Evolutionary conservation across 345 rosid species (phyloP).

Genomic region (Gossypium rotundifolium): DNA sequence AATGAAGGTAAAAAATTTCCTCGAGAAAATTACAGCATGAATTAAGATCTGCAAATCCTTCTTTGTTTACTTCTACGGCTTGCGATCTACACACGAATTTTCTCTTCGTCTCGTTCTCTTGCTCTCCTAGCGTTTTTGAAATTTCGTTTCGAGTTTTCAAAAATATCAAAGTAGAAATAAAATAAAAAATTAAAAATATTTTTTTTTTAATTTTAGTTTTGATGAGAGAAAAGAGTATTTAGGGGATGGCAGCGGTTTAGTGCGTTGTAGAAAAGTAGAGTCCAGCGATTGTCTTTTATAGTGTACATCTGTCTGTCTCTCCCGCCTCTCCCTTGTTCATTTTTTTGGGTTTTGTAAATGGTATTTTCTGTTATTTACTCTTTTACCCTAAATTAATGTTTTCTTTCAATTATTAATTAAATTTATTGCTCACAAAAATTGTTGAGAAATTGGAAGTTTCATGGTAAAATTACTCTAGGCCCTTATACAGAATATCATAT

Average conservation of each 20-base stretch:
- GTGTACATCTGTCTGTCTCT: background rate
- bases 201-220: background rate
- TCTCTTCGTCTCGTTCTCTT: background rate
- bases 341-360: background rate
- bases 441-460: too few species aligned
- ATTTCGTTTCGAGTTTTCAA: background rate
- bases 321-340: background rate
- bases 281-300: conserved; percentile 2
- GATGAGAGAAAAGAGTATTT: background rate
- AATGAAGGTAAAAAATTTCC: background rate
- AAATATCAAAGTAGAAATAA: background rate
- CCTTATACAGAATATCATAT: too few species aligned
- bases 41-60: background rate
- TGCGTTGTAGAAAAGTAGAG: background rate
- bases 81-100: background rate
- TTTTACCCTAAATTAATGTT: too few species aligned
- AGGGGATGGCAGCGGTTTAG: conserved; percentile 2
- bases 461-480: too few species aligned
- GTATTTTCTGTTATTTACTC: background rate
- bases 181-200: background rate
- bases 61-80: background rate
- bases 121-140: background rate
- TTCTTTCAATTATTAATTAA: too few species aligned
- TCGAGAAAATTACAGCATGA: background rate
- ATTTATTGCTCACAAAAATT: too few species aligned